Conservation (phyloP, 228 moss, liverwort and hornwort species). For the Sphagnum magellanicum region DNA sequence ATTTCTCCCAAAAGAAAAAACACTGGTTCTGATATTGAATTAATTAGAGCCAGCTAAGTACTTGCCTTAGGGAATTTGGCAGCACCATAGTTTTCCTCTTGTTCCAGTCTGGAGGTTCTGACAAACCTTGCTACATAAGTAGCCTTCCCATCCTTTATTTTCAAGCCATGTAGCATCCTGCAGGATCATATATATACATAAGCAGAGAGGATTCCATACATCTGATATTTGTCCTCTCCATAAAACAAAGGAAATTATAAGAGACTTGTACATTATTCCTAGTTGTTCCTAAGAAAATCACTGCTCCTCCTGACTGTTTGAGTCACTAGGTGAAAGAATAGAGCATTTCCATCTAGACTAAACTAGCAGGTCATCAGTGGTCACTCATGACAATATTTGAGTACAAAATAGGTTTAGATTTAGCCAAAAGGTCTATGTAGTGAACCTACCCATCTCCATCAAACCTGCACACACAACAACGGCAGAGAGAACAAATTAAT, state of each 20-base stretch:
- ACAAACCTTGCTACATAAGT: conserved; percentile 55
- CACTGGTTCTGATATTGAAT: not conserved
- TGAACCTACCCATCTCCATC: conserved; percentile 52
- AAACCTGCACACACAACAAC: conserved; percentile 24
- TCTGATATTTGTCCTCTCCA: not conserved
- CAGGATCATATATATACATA: not conserved
- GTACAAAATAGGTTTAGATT: not conserved
- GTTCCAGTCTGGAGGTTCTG: conserved; percentile 33
- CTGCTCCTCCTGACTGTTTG: not conserved
- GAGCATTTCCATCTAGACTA: not conserved
- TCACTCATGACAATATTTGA: not conserved
- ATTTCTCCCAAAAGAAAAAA: not conserved
- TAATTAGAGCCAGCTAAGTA: not conserved
- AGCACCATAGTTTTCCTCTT: conserved; percentile 56
- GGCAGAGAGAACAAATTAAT: not conserved
- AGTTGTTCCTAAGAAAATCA: not conserved
- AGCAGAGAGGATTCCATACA: not conserved
- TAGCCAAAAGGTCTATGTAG: not conserved
- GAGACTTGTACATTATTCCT: not conserved
- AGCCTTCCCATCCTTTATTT: conserved; percentile 54
- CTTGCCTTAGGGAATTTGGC: conserved; percentile 45
- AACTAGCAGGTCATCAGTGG: not conserved
- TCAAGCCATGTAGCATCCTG: conserved; percentile 74
- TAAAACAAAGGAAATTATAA: not conserved
- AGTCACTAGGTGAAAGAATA: too few species aligned